These are phyloP conservation scores for Syzygium syzygioides DNA, from an alignment of 441 rosid genomes.

Conservation along the genomic window DNA sequence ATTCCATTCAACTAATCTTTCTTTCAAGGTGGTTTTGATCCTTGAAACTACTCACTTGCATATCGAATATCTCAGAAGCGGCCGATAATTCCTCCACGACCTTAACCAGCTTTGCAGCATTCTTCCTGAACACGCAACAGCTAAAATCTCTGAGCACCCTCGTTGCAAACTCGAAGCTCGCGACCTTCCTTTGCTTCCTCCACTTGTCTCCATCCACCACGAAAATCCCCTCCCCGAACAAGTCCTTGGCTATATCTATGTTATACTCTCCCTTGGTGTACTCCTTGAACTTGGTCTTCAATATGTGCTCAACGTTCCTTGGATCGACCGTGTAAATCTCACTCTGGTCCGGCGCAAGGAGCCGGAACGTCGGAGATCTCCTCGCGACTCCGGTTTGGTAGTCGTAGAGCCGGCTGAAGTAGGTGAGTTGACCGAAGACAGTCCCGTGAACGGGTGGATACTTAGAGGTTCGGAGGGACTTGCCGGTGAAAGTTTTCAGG, in stretches of 20 bases:
- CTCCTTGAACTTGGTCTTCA: slow-evolving; percentile 41
- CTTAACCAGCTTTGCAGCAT: slow-evolving; percentile 44
- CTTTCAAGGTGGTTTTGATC: not conserved
- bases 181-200: slow-evolving; percentile 80
- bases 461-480: slow-evolving; percentile 33
- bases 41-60: slow-evolving; percentile 40
- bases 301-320: slow-evolving; percentile 55
- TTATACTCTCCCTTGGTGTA: slow-evolving; percentile 39
- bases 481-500: slow-evolving; percentile 37
- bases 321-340: slow-evolving; percentile 50
- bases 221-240: slow-evolving; percentile 71
- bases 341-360: slow-evolving; percentile 34
- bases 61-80: slow-evolving; percentile 36
- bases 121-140: slow-evolving; percentile 51
- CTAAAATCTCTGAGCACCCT: slow-evolving; percentile 70
- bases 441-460: slow-evolving; percentile 60
- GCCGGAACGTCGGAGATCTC: slow-evolving; percentile 38
- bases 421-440: slow-evolving; percentile 34
- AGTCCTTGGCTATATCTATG: slow-evolving; percentile 24
- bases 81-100: slow-evolving; percentile 20
- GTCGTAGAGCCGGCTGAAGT: slow-evolving; percentile 49
- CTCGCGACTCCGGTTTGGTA: slow-evolving; percentile 37
- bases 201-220: slow-evolving; percentile 70
- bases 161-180: slow-evolving; percentile 73
- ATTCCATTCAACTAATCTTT: not conserved